Percentiles rank a stretch among this genome's conserved stretches.
Evolutionary conservation across 148 eudicot genomes (phyloP).

Genomic region (Rhododendron vialii): DNA sequence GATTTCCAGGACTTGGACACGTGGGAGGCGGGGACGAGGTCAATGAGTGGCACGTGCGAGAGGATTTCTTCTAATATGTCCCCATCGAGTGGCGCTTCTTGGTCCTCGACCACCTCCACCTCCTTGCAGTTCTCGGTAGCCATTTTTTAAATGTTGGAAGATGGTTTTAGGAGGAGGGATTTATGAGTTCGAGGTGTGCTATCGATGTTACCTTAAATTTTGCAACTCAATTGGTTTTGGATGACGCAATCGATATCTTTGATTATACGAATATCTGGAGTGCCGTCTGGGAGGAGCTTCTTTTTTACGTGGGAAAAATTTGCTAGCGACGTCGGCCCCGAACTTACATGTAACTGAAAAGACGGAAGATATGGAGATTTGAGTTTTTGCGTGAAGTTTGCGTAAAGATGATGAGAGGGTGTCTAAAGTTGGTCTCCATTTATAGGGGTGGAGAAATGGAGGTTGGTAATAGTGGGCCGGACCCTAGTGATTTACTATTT

Average conservation of each 20-base stretch:
- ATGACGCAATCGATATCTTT: no score
- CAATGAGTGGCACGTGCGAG: conserved; percentile 52
- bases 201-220: no score
- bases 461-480: background rate
- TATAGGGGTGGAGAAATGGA: background rate
- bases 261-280: no score
- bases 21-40: conserved; percentile 37
- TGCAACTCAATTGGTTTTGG: no score
- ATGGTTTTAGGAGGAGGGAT: background rate
- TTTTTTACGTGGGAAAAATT: no score
- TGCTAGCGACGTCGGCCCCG: no score
- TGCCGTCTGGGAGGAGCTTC: background rate
- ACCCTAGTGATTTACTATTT: background rate
- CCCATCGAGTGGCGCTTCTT: conserved; percentile 34
- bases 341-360: no score
- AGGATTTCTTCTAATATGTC: conserved; percentile 47
- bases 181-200: background rate
- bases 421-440: background rate
- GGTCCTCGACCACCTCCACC: background rate
- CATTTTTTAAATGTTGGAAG: background rate
- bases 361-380: background rate
- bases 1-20: conserved; percentile 56
- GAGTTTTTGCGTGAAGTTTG: background rate
- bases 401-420: background rate
- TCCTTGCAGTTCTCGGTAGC: background rate